Percentiles rank a stretch among this genome's conserved stretches.
Conservation (phyloP, 805 yeast species). For the Torulaspora microellipsoides region DNA sequence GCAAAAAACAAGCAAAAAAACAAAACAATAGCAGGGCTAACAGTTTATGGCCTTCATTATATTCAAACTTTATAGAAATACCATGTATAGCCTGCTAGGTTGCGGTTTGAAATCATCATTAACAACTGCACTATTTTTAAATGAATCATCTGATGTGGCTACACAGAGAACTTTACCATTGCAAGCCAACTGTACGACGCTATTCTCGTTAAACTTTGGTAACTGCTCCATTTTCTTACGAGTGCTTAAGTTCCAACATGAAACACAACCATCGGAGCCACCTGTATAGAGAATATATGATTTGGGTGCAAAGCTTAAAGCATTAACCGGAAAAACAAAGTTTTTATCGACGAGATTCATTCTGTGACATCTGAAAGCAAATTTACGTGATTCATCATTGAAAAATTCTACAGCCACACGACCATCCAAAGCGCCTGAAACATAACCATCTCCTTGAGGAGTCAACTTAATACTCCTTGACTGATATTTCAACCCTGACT, state of each 20-base stretch:
- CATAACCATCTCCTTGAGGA: constrained; percentile 54
- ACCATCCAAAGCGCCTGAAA: constrained; percentile 74
- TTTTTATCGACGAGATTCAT: constrained; percentile 43
- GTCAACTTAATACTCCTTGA: constrained; percentile 51
- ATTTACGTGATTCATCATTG: constrained; percentile 45
- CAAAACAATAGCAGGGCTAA: not conserved
- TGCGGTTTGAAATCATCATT: constrained; percentile 18
- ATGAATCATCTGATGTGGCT: constrained; percentile 49
- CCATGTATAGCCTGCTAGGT: constrained; percentile 25
- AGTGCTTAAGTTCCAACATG: constrained; percentile 85
- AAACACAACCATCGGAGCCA: constrained; percentile 85
- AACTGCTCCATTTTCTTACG: constrained; percentile 71
- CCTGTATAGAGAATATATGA: constrained; percentile 81
- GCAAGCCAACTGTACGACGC: constrained; percentile 40
- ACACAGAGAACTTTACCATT: constrained; percentile 35
- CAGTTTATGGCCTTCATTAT: no score
- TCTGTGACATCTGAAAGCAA: constrained; percentile 82
- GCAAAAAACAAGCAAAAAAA: constrained; percentile 4
- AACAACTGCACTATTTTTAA: constrained; percentile 36
- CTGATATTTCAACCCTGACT: constrained; percentile 64
- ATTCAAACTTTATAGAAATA: constrained; percentile 5
- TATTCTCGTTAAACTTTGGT: constrained; percentile 45
- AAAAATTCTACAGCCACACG: constrained; percentile 71
- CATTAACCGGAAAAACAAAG: constrained; percentile 69
- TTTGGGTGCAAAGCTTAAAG: constrained; percentile 70